Conservation (phyloP, 2,329 filamentous ascomycete species). For the Neoascochyta sp. region DNA sequence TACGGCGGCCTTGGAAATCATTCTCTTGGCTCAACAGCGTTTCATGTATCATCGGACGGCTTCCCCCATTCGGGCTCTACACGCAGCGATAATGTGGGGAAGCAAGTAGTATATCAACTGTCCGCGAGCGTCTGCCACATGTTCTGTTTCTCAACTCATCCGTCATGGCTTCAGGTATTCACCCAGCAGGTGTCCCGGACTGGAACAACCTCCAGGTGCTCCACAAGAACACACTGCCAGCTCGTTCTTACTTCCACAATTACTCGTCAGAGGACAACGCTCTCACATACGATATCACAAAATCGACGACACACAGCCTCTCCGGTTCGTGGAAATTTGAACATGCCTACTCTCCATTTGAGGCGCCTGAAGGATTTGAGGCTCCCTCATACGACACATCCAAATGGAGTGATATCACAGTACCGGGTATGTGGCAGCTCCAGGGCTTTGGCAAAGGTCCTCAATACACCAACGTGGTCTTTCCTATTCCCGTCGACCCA, state of each 20-base stretch:
- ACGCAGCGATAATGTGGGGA: background rate
- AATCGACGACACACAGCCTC: constrained; percentile 33
- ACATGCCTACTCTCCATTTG: constrained; percentile 35
- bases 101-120: constrained; percentile 5
- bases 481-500: constrained; percentile 62
- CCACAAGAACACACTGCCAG: constrained; percentile 57
- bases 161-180: constrained; percentile 20
- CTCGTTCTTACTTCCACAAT: constrained; percentile 56
- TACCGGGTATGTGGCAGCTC: constrained; percentile 68
- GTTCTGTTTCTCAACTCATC: constrained; percentile 3
- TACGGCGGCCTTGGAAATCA: too few relatives aligned
- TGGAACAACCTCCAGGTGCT: constrained; percentile 61
- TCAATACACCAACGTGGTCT: constrained; percentile 67
- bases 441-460: constrained; percentile 62
- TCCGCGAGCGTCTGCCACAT: background rate
- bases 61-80: constrained; percentile 18
- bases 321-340: constrained; percentile 41
- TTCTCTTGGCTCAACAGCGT: too few relatives aligned
- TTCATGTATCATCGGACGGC: constrained; percentile 14
- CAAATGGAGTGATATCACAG: constrained; percentile 53
- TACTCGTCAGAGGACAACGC: constrained; percentile 51
- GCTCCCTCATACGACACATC: constrained; percentile 33
- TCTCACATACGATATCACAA: constrained; percentile 39
- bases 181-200: constrained; percentile 45
- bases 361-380: constrained; percentile 37